Conservation (phyloP, 257 asterid genomes). For the Petunia axillaris region DNA sequence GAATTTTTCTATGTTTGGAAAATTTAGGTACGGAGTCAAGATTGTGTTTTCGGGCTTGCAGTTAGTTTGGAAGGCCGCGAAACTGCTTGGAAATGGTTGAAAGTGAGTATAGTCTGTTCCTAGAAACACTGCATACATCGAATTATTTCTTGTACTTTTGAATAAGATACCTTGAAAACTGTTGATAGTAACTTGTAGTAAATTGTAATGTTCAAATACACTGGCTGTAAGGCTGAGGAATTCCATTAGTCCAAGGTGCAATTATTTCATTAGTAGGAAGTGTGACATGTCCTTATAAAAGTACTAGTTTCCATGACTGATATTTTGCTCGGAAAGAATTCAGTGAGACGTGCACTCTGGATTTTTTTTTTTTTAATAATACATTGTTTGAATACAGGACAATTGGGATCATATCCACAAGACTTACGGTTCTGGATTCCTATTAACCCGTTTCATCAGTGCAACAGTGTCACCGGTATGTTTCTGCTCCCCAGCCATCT, state of each 20-base stretch:
- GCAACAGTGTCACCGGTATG: constrained; percentile 81
- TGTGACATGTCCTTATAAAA: not conserved
- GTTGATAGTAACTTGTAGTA: not conserved
- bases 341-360: not conserved
- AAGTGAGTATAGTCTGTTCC: constrained; percentile 53
- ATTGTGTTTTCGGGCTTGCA: constrained; percentile 72
- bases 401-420: constrained; percentile 76
- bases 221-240: constrained; percentile 6
- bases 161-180: not conserved
- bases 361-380: not conserved
- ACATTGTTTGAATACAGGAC: constrained; percentile 48
- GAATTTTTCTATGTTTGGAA: constrained; percentile 17
- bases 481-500: constrained; percentile 22
- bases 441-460: constrained; percentile 71
- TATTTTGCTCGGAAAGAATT: not conserved
- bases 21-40: constrained; percentile 90
- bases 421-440: constrained; percentile 87
- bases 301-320: not conserved
- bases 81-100: constrained; percentile 81
- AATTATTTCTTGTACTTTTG: not conserved
- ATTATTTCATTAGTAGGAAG: constrained; percentile 6
- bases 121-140: not conserved
- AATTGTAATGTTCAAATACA: not conserved
- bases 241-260: not conserved
- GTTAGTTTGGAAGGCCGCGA: constrained; percentile 82